Evolutionary conservation across 1,284 basidiomycete species (phyloP).

Genomic region (Stereum hirsutum): DNA sequence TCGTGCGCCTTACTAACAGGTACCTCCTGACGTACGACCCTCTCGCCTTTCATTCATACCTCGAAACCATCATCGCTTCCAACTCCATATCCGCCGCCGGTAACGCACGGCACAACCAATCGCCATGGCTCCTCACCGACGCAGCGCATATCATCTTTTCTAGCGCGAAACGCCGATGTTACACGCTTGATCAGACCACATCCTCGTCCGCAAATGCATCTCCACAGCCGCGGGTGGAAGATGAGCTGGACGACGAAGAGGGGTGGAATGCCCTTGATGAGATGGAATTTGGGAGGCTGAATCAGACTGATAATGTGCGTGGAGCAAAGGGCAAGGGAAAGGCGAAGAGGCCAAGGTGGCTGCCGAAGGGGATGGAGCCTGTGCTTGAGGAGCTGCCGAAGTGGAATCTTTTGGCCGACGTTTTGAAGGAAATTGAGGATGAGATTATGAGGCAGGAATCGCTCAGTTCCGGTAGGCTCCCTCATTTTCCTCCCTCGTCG

Average conservation of each 20-base stretch:
- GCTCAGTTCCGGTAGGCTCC: conserved; percentile 19
- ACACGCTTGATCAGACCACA: conserved; percentile 37
- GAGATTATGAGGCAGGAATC: conserved; percentile 65
- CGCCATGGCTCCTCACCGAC: conserved; percentile 84
- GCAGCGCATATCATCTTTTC: conserved; percentile 85
- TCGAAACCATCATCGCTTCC: conserved; percentile 83
- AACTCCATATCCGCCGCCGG: conserved; percentile 51
- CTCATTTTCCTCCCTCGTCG: conserved; percentile 1
- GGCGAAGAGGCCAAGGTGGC: conserved; percentile 35
- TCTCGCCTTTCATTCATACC: conserved; percentile 85
- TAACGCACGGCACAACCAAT: conserved; percentile 54
- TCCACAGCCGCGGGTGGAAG: conserved; percentile 17
- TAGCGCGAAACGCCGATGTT: conserved; percentile 76
- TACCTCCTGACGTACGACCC: conserved; percentile 90
- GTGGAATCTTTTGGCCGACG: conserved; percentile 81
- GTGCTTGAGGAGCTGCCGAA: conserved; percentile 94
- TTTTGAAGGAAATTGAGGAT: conserved; percentile 88
- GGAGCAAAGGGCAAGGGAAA: background rate
- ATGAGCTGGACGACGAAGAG: conserved; percentile 54
- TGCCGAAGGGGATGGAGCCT: conserved; percentile 77
- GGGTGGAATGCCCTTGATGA: conserved; percentile 67
- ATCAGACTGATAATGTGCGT: background rate
- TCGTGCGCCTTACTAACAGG: conserved; percentile 25
- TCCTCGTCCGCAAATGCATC: conserved; percentile 13
- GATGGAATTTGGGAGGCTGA: conserved; percentile 35